Conservation (phyloP, 768 basidiomycete species). For the Fomitopsis serialis region DNA sequence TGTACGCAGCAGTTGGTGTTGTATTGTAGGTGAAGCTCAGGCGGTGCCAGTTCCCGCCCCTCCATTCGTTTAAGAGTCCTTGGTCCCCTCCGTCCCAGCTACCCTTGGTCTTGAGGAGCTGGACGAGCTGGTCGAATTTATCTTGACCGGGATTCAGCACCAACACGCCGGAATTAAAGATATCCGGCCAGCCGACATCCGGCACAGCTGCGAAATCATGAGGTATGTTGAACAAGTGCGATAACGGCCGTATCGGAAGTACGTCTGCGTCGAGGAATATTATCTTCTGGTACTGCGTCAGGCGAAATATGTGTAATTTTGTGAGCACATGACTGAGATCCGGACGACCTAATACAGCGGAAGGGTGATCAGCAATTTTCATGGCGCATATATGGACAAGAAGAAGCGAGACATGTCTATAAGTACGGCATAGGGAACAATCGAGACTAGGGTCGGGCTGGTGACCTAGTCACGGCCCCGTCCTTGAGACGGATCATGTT, state of each 20-base stretch:
- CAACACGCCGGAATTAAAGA: conserved; percentile 97
- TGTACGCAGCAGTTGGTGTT: conserved; percentile 95
- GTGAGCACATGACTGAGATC: conserved; percentile 93
- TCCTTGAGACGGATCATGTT: no score
- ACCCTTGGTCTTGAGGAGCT: conserved; percentile 71
- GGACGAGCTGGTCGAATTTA: conserved; percentile 72
- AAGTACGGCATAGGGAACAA: not conserved
- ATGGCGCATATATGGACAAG: not conserved
- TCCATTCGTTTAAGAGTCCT: conserved; percentile 95
- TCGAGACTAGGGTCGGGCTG: not conserved
- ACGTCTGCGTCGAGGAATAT: conserved; percentile 93
- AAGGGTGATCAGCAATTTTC: not conserved
- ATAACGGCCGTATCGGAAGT: conserved; percentile 81
- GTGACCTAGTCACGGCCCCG: not conserved
- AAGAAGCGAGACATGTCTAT: not conserved
- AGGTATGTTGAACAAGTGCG: conserved; percentile 83
- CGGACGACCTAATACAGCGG: conserved; percentile 65
- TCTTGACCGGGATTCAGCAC: conserved; percentile 78
- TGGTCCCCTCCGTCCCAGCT: conserved; percentile 99
- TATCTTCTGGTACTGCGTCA: conserved; percentile 79
- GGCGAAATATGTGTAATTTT: conserved; percentile 93
- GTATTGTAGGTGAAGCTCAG: conserved; percentile 98
- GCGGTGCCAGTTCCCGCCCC: conserved; percentile 80
- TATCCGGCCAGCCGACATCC: conserved; percentile 99
- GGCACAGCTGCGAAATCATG: conserved; percentile 90